Percentiles rank a stretch among this genome's conserved stretches.
Evolutionary conservation across 805 yeast species (phyloP).

Genomic region (Phaffomyces opuntiae): DNA sequence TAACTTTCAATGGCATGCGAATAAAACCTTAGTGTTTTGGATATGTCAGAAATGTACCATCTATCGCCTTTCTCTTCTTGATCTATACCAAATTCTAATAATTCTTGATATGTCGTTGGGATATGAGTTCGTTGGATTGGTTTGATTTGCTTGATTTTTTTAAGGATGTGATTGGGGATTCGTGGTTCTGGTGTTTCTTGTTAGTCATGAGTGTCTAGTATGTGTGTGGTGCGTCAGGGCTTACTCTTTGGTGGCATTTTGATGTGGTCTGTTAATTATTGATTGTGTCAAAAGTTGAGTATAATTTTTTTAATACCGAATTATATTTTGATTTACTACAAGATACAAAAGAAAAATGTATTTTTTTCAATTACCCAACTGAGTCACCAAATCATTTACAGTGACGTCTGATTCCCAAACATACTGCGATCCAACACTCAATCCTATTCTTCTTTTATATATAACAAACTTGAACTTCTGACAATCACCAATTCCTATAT

Average conservation of each 20-base stretch:
- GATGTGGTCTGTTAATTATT: neutral
- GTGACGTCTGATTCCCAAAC: conserved; percentile 10
- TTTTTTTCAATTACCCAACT: neutral
- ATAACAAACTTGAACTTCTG: neutral
- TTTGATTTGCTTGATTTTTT: neutral
- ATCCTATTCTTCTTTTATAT: neutral
- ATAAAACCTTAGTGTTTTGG: conserved; percentile 60
- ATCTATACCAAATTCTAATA: conserved; percentile 46
- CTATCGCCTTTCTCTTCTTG: conserved; percentile 75
- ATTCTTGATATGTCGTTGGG: conserved; percentile 40
- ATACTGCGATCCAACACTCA: conserved; percentile 7
- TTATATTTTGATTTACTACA: no score
- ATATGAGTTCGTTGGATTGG: neutral
- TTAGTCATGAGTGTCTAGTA: neutral
- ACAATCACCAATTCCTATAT: neutral
- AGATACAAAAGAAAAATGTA: no score
- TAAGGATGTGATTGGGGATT: conserved; percentile 9
- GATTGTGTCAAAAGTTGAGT: neutral
- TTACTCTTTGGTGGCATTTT: conserved; percentile 18
- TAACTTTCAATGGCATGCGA: conserved; percentile 48
- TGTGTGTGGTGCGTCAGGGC: neutral
- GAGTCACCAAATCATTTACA: conserved; percentile 6
- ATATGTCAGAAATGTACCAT: conserved; percentile 59
- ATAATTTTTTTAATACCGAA: neutral
- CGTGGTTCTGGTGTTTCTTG: conserved; percentile 1